Percentiles rank a stretch among this genome's conserved stretches.
Conservation (phyloP, 495 filamentous ascomycete species). For the Platismatia glauca region DNA sequence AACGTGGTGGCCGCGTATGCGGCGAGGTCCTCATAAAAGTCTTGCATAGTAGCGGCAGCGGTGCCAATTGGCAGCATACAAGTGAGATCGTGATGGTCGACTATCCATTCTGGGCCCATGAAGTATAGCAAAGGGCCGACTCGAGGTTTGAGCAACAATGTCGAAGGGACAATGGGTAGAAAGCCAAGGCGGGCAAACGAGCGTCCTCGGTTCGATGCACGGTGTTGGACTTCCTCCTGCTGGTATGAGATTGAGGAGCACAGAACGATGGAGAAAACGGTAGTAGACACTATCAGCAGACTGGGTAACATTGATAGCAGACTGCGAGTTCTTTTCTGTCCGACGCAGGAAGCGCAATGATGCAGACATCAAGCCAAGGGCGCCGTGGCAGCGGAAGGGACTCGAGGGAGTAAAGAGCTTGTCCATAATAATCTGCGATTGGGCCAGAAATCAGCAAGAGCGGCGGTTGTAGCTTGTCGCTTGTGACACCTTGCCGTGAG, state of each 20-base stretch:
- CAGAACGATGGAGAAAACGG: not conserved
- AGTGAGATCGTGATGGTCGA: slow-evolving; percentile 1
- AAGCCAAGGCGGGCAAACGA: not conserved
- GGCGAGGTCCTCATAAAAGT: slow-evolving; percentile 6
- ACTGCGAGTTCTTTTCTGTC: not conserved
- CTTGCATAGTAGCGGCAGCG: not conserved
- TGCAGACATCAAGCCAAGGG: not conserved
- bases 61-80: not conserved
- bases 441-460: not conserved
- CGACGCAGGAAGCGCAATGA: not conserved
- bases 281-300: not conserved
- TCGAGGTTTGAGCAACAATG: slow-evolving; percentile 1
- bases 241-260: not conserved
- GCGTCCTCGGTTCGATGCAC: not conserved
- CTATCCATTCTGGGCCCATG: not conserved
- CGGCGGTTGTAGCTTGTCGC: not conserved
- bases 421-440: not conserved
- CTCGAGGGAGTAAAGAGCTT: not conserved
- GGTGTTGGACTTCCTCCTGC: not conserved
- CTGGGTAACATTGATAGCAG: not conserved
- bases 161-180: not conserved
- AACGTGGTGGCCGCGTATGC: not conserved
- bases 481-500: not conserved
- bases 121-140: not conserved
- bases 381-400: not conserved